Evolutionary conservation across 2,329 filamentous ascomycete species (phyloP), one percentile per base, ranked within the genome.

Genomic region (Phyllosticta citrichinensis): DNA sequence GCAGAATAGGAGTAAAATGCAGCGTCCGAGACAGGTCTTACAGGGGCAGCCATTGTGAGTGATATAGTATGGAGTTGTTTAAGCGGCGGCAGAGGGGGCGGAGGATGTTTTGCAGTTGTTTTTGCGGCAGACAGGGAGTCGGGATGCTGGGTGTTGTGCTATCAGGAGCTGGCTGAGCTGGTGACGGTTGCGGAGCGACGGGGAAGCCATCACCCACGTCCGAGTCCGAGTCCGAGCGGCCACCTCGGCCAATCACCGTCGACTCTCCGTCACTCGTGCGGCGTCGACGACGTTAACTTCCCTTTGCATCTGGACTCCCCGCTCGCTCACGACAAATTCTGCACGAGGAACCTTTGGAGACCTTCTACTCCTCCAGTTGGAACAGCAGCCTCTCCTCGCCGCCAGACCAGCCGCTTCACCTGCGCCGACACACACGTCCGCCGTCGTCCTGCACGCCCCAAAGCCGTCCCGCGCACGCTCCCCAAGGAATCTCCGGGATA

Each of bases 41-140:
- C 59, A 30, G 59, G 59, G 52, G 59, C 50, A 24, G 59, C 55
- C 59, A 61, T 61, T 54, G 59, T 55, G 59, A 4, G 27, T 30
- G 30, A 33, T 53, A 25, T 17, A 47, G 40, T 47, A 19, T 47
- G 40, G 14, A 47, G 40, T 2, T 47, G 40, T 47, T 47, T 47
- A n/a, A n/a, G 40, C 40, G n/a, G 17, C 40, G 40, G 40, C n/a
- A 19, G 17, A 20, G 52, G 52, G 52, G 10, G 17, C 52, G 52
- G 20, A n/a, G 20, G 20, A 12, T 22, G 51, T 22, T 24, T 22
- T 12, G 52, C 52, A 53, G 24, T 19, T 53, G 52, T 24, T 24
- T 27, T 53, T 52, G 2, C 47, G 19, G 53, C 53, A 20, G 35
- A 20, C 58, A 51, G 58, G 58, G 52, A 56, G 53, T 27, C 22